Evolutionary conservation across 352 stramenopile species (phyloP), one percentile per base, ranked within the genome.

Genomic region (Globisporangium abappressorium): DNA sequence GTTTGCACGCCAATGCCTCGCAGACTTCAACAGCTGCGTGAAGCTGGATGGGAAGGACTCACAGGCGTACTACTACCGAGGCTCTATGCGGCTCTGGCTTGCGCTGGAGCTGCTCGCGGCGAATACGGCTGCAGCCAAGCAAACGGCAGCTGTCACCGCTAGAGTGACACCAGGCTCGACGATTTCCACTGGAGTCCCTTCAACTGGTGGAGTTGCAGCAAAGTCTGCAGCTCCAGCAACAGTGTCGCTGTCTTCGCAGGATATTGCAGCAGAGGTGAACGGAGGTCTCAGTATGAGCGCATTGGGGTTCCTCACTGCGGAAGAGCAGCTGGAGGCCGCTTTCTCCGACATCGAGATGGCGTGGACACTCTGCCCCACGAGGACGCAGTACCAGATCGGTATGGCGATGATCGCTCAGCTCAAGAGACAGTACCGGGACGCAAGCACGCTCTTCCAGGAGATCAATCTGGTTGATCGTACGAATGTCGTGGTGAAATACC

Each of bases 351-450:
- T 93, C 26, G 84, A 93, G 62, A 90, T 91, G 80, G 86, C 86
- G n/a, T 91, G 80, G 68, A 83, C 72, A 9, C 64, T 91, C 12
- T 74, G 72, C 5, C 77, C 83, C 3, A 81, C 33, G 12, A 66
- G 67, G 0, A 66, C 71, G 34, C 73, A 80, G 33, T 92, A 90
- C 26, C 74, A 91, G 49, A 77, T 89, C 38, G 82, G 83, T 14
- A 85, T 93, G 78, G 86, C 80, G 11, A 93, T 93, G 84, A 89
- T 93, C 60, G 78, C 73, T 24, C 84, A 93, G 62, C 76, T 94
- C 11, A 79, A 79, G 55, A 68, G 87, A 41, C 70, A 81, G 3
- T 72, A 89, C 66, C 64, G 68, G 4, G 70, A 75, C 0, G 84
- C 82, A 28, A 70, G 73, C 12, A 51, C 33, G 6, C 75, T 82